Base-by-base conservation (phyloP, 2,329 filamentous ascomycete genomes). In the Aspergillus texensis region DNA sequence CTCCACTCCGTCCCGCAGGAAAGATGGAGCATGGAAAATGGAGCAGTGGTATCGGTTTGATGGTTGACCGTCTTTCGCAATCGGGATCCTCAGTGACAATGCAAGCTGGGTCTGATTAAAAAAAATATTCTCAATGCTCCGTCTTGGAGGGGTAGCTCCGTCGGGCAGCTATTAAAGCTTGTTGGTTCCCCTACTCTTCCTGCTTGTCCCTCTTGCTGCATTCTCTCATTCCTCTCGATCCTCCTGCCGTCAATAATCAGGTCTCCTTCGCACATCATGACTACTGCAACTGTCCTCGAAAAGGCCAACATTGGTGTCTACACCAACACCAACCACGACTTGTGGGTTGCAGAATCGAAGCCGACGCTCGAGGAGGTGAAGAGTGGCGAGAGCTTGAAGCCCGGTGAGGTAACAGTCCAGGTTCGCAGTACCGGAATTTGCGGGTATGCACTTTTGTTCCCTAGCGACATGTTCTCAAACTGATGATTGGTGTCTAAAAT, bases 361-460 rank as follows among this genome's bases (percentile, higher is more conserved):
- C 94, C 94, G 5, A 89, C 86, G 52, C 80, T 92, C 30, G 91
- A 96, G 76, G 88, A 88, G 66, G 89, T 96, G 71, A 86, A 85
- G 68, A 86, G 86, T 36, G 90, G 88, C 54, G 81, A 88, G 59
- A 85, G 84, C 57, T 82, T 97, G 72, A 89, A 91, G 80, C 85
- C 86, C 28, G 94, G 94, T 58, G 91, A 97, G 80, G 93, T 97
- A 56, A 93, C 92, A 30, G 79, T 98, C 66, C 92, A 92, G 61
- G 88, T 98, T 78, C 92, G 94, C 80, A 96, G 92, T 80, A 97
- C 94, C 9, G 95, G 95, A 62, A 98, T 98, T 73, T 98, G 95
- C 84, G 94, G 94, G 88, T 95, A 83, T 75, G 83, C 74, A 41
- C 55, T 61, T 45, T 54, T 12, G 39, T 45, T 53, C 36, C 58